Base-by-base conservation (phyloP, 805 yeast species). In the Wickerhamiella lipophila region DNA sequence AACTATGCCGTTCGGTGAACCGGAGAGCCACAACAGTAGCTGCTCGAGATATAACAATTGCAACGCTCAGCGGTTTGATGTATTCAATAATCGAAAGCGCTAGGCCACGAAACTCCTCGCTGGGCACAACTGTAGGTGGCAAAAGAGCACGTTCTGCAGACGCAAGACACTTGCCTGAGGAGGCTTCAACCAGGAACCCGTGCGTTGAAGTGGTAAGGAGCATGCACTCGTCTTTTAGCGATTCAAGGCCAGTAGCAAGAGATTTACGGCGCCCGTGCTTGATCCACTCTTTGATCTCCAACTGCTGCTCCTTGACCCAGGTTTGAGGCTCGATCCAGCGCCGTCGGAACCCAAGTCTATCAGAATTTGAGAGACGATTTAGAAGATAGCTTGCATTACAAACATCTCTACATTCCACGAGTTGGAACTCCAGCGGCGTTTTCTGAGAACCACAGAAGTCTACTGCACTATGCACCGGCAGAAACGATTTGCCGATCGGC, bases 231-330 rank as follows among this genome's bases (percentile, higher is more conserved):
- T 29, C 36, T 15, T 27, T 16, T 23, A 42, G 46, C 46, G 11
- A 15, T 13, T 23, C 25, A 13, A 15, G n/a, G 11, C 9, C 30
- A 11, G 21, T n/a, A 25, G 9, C 8, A 2, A 29, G 42, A 22
- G 50, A 15, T n/a, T 30, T 40, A 21, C 46, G 42, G 12, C 46
- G 46, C 15, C 45, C 46, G 15, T 40, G 45, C 26, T 22, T 27
- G 34, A 40, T 38, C 50, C 43, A 41, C 11, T 40, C 42, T 29
- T 40, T 41, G 45, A 30, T 27, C 18, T 23, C 13, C 11, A 15
- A 16, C n/a, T 32, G 46, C 42, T 41, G 50, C 7, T 32, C 38
- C n/a, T 21, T n/a, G 19, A 38, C 21, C 41, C 42, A 38, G 8
- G 50, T 41, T 16, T 47, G 43, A 5, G 43, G 42, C 29, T 40